Percentiles rank a stretch among this genome's conserved stretches.
Evolutionary conservation across 306 rosid genomes (phyloP).

Genomic region (Rosa multiflora): DNA sequence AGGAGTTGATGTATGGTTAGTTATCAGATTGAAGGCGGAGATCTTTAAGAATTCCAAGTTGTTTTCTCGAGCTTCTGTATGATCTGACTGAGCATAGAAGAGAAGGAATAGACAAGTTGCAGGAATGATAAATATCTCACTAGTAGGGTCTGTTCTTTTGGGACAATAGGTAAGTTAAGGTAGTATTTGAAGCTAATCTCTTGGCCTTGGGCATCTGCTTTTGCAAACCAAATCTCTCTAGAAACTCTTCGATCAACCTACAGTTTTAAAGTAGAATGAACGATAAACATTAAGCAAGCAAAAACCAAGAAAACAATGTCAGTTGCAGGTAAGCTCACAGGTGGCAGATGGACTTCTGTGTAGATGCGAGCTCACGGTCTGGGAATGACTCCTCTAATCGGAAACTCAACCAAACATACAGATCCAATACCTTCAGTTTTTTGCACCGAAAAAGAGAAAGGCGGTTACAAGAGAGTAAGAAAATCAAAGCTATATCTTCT

Average conservation of each 20-base stretch:
- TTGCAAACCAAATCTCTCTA: constrained; percentile 77
- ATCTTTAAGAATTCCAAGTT: too few relatives aligned
- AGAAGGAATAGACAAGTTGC: not conserved
- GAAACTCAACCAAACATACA: constrained; percentile 93
- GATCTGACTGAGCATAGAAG: not conserved
- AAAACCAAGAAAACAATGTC: not conserved
- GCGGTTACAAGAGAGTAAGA: constrained; percentile 2
- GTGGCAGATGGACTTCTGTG: constrained; percentile 86
- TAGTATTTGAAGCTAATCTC: constrained; percentile 28
- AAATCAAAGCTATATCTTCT: not conserved
- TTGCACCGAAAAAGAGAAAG: constrained; percentile 25
- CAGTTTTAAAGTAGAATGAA: constrained; percentile 23
- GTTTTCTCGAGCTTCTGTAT: not conserved
- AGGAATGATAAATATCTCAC: constrained; percentile 23
- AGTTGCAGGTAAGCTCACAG: constrained; percentile 46
- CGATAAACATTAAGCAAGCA: not conserved
- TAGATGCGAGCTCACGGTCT: constrained; percentile 66
- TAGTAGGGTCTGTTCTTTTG: constrained; percentile 19
- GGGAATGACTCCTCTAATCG: constrained; percentile 88
- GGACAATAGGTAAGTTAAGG: constrained; percentile 35
- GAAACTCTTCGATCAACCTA: constrained; percentile 89
- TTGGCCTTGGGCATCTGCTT: constrained; percentile 51
- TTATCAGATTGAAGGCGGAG: not conserved
- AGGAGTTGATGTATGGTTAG: not conserved
- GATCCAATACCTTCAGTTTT: constrained; percentile 81